Conservation (phyloP, 495 filamentous ascomycete species). For the Schizothecium vesticola region DNA sequence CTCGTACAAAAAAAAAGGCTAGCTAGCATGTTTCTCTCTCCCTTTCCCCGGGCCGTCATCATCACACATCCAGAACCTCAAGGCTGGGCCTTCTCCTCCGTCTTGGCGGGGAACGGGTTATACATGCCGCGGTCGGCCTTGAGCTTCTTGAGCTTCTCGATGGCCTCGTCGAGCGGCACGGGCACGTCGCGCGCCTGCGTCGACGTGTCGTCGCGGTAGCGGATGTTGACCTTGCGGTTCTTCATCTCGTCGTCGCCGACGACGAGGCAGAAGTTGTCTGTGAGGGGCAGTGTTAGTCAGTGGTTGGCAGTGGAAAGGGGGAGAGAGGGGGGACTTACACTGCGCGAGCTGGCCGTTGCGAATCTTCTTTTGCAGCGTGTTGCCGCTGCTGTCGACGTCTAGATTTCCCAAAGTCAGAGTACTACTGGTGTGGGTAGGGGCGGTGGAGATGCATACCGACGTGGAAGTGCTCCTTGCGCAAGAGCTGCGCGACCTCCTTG, state of each 20-base stretch:
- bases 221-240: slow-evolving; percentile 73
- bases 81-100: slow-evolving; percentile 17
- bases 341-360: slow-evolving; percentile 77
- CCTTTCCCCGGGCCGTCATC: neutral
- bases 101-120: slow-evolving; percentile 32
- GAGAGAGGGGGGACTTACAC: slow-evolving; percentile 67
- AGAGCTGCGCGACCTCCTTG: slow-evolving; percentile 65
- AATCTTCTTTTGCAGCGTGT: slow-evolving; percentile 96
- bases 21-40: neutral
- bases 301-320: slow-evolving; percentile 7
- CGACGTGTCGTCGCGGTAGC: slow-evolving; percentile 80
- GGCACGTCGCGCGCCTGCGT: slow-evolving; percentile 66
- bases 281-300: neutral
- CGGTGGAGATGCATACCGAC: slow-evolving; percentile 35
- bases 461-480: slow-evolving; percentile 47
- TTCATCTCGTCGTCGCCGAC: slow-evolving; percentile 81
- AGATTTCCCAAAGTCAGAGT: too few species aligned
- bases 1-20: neutral
- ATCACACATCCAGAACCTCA: neutral
- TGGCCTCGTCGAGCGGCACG: slow-evolving; percentile 68
- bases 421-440: too few species aligned
- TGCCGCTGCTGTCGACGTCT: slow-evolving; percentile 82
- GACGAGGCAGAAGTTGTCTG: slow-evolving; percentile 49
- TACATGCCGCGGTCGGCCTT: slow-evolving; percentile 46
- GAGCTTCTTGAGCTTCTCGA: slow-evolving; percentile 65